Evolutionary conservation across 2,329 filamentous ascomycete species (phyloP), one percentile per base, ranked within the genome.

Genomic region (Ophiostoma ulmi): DNA sequence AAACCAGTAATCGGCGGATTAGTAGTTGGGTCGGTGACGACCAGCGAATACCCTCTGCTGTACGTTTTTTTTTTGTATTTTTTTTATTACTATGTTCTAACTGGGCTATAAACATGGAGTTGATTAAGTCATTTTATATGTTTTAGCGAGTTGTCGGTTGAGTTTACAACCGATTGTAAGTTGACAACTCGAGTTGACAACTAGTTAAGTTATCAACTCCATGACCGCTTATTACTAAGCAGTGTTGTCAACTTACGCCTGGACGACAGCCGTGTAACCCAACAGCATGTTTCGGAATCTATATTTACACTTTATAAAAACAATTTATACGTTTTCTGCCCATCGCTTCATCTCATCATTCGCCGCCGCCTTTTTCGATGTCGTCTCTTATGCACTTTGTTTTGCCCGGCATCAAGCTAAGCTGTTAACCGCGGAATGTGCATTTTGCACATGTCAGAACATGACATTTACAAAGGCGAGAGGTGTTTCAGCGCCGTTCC

Each of bases 21-120:
- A 58, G 52, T 58, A 58, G 52, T 58, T 58, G 52, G 52, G 52
- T 58, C 52, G 52, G 52, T 58, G 52, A 58, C 52, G 52, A 58
- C 52, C 52, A 58, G 52, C 52, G 52, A 58, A 58, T 58, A 58
- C 52, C 52, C 52, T 58, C 52, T 58, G 52, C 52, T 58, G 52
- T 58, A 58, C 52, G 52, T 31, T 26, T 58, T 58, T 3, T 58
- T 26, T 13, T n/a, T 48, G 38, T 39, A 39, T 39, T 20, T 7
- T 58, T 58, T 26, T 31, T 22, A 22, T 26, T 55, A 2, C 7
- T 55, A n/a, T 10, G 5, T 26, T 13, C 5, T 22, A 2, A 8
- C 22, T 55, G 13, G 13, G 8, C 48, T 55, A 11, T 26, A 55
- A 55, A 31, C 3, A 31, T 31, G 3, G 31, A 3, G 31, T 20